phyloP scores from a whole-genome alignment of 371 early-diverging fungal genomes.

The Dichotomocladium elegans region DNA sequence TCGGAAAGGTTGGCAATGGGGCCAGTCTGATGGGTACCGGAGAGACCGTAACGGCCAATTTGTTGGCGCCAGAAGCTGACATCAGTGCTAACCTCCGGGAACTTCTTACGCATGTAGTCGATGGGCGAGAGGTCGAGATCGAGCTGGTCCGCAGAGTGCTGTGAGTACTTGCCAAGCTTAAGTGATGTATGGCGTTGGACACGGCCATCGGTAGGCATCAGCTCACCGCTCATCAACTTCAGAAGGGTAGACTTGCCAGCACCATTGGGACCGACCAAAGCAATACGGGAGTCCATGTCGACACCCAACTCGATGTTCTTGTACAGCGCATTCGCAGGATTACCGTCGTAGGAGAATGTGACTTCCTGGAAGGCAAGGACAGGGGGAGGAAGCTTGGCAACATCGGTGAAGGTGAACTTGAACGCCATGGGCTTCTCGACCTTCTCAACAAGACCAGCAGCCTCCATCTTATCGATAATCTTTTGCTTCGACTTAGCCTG shows the following conservation, averaged over 20 bases:
- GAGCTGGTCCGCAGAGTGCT: constrained; percentile 95
- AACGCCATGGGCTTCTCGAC: constrained; percentile 71
- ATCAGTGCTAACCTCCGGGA: constrained; percentile 54
- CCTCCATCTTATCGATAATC: constrained; percentile 99
- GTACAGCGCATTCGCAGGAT: constrained; percentile 81
- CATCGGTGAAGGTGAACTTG: constrained; percentile 86
- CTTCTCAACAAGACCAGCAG: constrained; percentile 94
- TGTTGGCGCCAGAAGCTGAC: constrained; percentile 80
- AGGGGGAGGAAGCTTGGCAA: constrained; percentile 94
- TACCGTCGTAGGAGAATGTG: constrained; percentile 88
- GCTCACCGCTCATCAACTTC: constrained; percentile 87
- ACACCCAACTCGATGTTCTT: constrained; percentile 86
- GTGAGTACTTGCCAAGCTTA: constrained; percentile 96
- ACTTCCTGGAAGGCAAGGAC: constrained; percentile 93
- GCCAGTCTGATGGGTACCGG: constrained; percentile 89
- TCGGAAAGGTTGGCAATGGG: constrained; percentile 88
- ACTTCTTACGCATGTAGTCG: constrained; percentile 87
- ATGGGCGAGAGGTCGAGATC: constrained; percentile 84
- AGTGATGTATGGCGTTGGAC: constrained; percentile 86
- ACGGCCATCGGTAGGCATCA: constrained; percentile 82
- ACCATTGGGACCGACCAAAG: constrained; percentile 91
- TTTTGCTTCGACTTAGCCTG: constrained; percentile 99
- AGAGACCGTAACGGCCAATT: constrained; percentile 92
- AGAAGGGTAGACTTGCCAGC: constrained; percentile 93
- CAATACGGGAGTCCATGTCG: constrained; percentile 95